A percentile compares a stretch with the other conserved stretches of the same genome.
Conservation (phyloP, 495 filamentous ascomycete genomes). For the Rostrohypoxylon terebratum region DNA sequence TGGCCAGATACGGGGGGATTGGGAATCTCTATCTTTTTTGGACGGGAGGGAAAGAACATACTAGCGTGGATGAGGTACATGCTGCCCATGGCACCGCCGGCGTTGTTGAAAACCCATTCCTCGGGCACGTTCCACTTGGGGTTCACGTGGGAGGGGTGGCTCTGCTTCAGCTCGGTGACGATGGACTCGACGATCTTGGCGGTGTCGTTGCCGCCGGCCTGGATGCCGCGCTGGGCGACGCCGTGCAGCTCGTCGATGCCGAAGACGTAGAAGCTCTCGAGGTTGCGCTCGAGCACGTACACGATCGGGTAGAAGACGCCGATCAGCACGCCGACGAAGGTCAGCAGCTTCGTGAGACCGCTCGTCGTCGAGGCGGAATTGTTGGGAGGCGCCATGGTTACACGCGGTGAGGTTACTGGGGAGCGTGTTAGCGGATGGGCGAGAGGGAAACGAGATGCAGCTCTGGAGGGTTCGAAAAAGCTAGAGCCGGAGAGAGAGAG, state of each 20-base stretch:
- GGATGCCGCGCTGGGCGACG: constrained; percentile 72
- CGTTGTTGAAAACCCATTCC: constrained; percentile 82
- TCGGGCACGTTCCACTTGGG: constrained; percentile 56
- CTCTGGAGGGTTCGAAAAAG: neutral
- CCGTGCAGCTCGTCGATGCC: constrained; percentile 73
- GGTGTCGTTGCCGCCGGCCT: constrained; percentile 77
- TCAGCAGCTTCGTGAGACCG: constrained; percentile 58
- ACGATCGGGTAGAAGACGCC: constrained; percentile 69
- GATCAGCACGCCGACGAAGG: constrained; percentile 69
- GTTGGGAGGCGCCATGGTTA: constrained; percentile 30
- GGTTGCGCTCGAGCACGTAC: constrained; percentile 73
- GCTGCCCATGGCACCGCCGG: constrained; percentile 86
- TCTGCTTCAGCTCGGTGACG: constrained; percentile 63
- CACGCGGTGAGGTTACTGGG: neutral
- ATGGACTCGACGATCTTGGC: constrained; percentile 74
- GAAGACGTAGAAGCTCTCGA: constrained; percentile 84
- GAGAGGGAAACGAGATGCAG: neutral
- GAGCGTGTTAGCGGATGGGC: neutral
- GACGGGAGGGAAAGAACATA: constrained; percentile 50
- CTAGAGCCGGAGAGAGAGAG: neutral
- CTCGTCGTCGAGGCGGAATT: constrained; percentile 23
- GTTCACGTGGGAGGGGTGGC: constrained; percentile 65
- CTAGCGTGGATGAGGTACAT: constrained; percentile 92
- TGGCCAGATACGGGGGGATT: too few relatives aligned
- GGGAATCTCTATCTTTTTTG: too few relatives aligned